These are phyloP conservation scores for Aulographum hederae DNA, from an alignment of 2,329 filamentous ascomycete genomes.

Conservation along the genomic window DNA sequence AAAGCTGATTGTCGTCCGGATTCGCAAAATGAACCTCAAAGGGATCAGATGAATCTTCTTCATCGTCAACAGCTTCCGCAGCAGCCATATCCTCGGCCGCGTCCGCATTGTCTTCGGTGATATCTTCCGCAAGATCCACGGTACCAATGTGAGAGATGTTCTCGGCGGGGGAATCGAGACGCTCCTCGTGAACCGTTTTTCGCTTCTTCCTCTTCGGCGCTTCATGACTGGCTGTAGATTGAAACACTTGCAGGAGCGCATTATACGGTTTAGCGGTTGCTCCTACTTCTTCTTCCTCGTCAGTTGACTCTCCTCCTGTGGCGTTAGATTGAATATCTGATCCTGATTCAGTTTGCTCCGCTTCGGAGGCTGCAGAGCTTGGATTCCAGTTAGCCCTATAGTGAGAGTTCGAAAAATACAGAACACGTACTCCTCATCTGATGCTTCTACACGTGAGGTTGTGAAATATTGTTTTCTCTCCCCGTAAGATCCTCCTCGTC, in stretches of 20 bases:
- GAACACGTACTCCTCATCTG: no score
- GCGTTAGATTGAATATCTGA: no score
- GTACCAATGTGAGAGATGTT: no score
- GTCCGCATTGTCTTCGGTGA: conserved; percentile 5
- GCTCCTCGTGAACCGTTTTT: conserved; percentile 33
- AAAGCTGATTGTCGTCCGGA: conserved; percentile 47
- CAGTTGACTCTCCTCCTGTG: no score
- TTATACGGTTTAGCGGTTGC: background rate
- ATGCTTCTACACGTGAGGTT: conserved; percentile 4
- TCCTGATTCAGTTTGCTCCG: no score
- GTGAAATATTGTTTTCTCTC: conserved; percentile 5
- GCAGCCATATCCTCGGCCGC: conserved; percentile 9
- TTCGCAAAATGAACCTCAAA: conserved; percentile 67
- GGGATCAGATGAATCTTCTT: conserved; percentile 38
- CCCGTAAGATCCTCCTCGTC: conserved; percentile 12
- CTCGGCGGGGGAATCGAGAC: no score
- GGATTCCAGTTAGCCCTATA: no score
- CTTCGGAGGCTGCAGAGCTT: no score
- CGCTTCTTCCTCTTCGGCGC: conserved; percentile 33
- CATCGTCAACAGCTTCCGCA: conserved; percentile 28
- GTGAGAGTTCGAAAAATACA: no score
- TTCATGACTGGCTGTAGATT: conserved; percentile 16
- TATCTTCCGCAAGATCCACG: conserved; percentile 8
- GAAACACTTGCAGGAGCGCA: conserved; percentile 1
- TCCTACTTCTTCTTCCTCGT: background rate